These are phyloP conservation scores for Septoria petroselini DNA, from an alignment of 2,329 filamentous ascomycete genomes.

Conservation along the genomic window DNA sequence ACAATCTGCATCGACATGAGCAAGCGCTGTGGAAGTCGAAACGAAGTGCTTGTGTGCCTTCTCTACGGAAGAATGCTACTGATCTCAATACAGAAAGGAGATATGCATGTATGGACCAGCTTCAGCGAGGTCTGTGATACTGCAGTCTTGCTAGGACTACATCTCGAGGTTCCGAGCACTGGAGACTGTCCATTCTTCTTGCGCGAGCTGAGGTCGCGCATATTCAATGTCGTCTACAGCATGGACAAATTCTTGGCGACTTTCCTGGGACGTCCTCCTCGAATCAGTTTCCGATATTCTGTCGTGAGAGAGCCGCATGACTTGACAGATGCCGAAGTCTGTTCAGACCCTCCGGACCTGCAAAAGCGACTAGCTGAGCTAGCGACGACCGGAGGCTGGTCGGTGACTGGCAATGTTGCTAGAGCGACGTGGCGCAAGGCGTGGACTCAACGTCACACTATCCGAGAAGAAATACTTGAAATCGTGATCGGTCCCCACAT, in stretches of 20 bases:
- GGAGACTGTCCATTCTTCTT: slow-evolving; percentile 27
- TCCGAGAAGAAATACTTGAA: slow-evolving; percentile 26
- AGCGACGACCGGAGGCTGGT: slow-evolving; percentile 16
- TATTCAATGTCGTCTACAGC: slow-evolving; percentile 27
- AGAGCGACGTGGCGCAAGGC: slow-evolving; percentile 25
- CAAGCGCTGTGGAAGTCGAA: slow-evolving; percentile 26
- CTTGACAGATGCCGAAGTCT: slow-evolving; percentile 22
- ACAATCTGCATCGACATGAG: slow-evolving; percentile 27
- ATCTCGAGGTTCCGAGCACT: slow-evolving; percentile 25
- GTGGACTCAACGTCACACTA: slow-evolving; percentile 2
- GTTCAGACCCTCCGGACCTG: slow-evolving; percentile 8
- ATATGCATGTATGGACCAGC: slow-evolving; percentile 27
- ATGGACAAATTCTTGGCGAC: slow-evolving; percentile 31
- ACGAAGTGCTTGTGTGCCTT: slow-evolving; percentile 25
- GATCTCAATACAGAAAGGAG: slow-evolving; percentile 25
- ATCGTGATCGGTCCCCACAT: slow-evolving; percentile 18
- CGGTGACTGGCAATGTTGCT: slow-evolving; percentile 1
- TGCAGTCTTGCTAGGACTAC: slow-evolving; percentile 27
- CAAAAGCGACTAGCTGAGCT: slow-evolving; percentile 13
- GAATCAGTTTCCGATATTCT: slow-evolving; percentile 24
- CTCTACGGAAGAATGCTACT: slow-evolving; percentile 25
- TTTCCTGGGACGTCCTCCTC: slow-evolving; percentile 26
- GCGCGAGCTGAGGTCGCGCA: slow-evolving; percentile 23
- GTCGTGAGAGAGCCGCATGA: slow-evolving; percentile 18
- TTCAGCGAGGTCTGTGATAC: slow-evolving; percentile 28